Percentiles rank a stretch among this genome's conserved stretches.
Conservation (phyloP, 1,284 basidiomycete genomes). For the Tranzscheliella williamsii region DNA sequence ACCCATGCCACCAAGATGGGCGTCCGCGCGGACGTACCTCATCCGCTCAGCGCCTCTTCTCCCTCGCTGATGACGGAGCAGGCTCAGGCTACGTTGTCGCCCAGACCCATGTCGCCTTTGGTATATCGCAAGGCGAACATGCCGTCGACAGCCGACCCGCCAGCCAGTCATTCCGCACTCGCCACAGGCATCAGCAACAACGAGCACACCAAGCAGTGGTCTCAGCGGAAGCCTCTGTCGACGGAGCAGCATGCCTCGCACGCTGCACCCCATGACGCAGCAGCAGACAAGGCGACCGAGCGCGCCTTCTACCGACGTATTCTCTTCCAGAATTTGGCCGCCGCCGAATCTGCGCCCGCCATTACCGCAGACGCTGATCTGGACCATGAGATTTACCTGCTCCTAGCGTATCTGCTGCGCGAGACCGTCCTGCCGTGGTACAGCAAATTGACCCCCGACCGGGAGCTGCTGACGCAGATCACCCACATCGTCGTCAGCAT, state of each 20-base stretch:
- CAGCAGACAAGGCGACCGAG: slow-evolving; percentile 10
- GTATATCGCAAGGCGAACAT: too few relatives aligned
- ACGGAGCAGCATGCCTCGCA: too few relatives aligned
- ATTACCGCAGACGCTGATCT: slow-evolving; percentile 24
- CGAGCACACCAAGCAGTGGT: background rate
- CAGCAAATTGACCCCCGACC: slow-evolving; percentile 41
- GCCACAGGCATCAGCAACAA: slow-evolving; percentile 1
- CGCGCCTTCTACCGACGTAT: slow-evolving; percentile 35
- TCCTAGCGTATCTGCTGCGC: slow-evolving; percentile 39
- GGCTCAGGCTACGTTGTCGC: slow-evolving; percentile 19
- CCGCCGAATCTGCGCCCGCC: slow-evolving; percentile 1
- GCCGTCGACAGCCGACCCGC: too few relatives aligned
- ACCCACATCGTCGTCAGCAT: slow-evolving; percentile 19
- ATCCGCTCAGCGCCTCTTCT: slow-evolving; percentile 21
- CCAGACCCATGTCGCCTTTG: slow-evolving; percentile 14
- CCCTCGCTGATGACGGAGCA: slow-evolving; percentile 21
- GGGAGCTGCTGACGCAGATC: slow-evolving; percentile 36
- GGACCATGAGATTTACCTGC: slow-evolving; percentile 37
- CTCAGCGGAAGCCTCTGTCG: background rate
- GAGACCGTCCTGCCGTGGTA: slow-evolving; percentile 48
- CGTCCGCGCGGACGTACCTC: slow-evolving; percentile 5
- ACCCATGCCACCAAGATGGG: background rate
- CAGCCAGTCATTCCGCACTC: background rate
- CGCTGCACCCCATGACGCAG: too few relatives aligned
- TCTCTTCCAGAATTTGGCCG: slow-evolving; percentile 25